Base-by-base conservation (phyloP, 257 asterid species). In the Datura wrightii region DNA sequence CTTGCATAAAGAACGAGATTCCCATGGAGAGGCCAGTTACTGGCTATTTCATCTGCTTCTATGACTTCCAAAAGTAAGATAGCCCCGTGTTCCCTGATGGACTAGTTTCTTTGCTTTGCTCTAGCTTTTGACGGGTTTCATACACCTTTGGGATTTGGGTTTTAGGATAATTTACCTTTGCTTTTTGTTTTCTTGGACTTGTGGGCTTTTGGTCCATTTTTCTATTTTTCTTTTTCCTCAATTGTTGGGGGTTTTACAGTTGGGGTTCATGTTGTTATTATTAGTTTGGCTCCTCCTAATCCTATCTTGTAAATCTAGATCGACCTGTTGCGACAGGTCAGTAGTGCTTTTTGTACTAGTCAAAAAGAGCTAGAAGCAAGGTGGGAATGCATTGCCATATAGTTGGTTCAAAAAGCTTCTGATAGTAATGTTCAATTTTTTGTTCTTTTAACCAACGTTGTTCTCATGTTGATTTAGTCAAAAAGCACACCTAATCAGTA, bases 81-180 rank as follows among this genome's bases (percentile, higher is more conserved):
- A 72, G 83, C 79, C 83, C 89, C 86, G 82, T 83, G 62, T 84
- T 85, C 80, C 80, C 88, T 83, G 82, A 16, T 88, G 86, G 85
- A 86, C 88, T 83, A 85, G 56, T 54, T 34, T 79, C 48, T 72
- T 86, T 69, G 52, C 79, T 71, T 71, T 48, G 79, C 10, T 79
- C 87, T 84, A 84, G 90, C 82, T 85, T 67, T 85, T 87, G 79
- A 85, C 87, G 78, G 82, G 90, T 78, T 79, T 85, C 74, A 34
- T 82, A 84, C 80, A 24, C 81, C 69, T 65, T 62, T 59, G 83
- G 84, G 86, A 74, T 79, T 83, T 85, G 84, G 89, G 86, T 87
- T 86, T 83, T 82, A 42, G 87, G 84, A 72, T 72, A 59, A 53
- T 76, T 82, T 72, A 39, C 70, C 9, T 55, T 80, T 48, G 39